These are phyloP conservation scores for Scenedesmus sp. DNA, from an alignment of 163 green algal genomes.

Conservation along the genomic window DNA sequence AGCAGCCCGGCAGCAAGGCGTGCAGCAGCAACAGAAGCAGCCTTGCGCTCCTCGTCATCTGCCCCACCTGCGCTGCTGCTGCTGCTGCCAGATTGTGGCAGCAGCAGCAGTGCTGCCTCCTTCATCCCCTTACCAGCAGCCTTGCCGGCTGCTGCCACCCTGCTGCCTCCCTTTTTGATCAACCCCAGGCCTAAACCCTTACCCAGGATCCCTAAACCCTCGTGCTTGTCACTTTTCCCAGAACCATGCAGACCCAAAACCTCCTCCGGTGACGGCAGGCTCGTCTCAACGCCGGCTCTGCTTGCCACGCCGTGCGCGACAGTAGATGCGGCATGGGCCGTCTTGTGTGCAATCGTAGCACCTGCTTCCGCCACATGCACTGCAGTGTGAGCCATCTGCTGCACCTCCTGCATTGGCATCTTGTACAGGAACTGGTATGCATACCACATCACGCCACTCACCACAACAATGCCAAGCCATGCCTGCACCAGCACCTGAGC, in stretches of 20 bases:
- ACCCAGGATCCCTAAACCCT: not conserved
- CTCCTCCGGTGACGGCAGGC: slow-evolving; percentile 32
- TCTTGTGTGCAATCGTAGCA: slow-evolving; percentile 1
- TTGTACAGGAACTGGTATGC: slow-evolving; percentile 33
- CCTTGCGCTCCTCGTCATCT: not conserved
- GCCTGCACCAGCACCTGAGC: not conserved
- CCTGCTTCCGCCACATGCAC: not conserved
- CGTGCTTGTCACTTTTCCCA: not conserved
- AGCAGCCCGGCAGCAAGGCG: slow-evolving; percentile 25
- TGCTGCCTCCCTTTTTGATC: not conserved
- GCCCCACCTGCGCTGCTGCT: not conserved
- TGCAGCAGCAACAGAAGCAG: not conserved
- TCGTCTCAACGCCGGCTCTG: slow-evolving; percentile 21
- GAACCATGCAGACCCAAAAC: not conserved
- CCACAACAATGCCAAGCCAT: slow-evolving; percentile 26
- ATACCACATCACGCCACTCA: slow-evolving; percentile 21
- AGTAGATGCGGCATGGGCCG: slow-evolving; percentile 8
- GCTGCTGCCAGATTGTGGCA: not conserved
- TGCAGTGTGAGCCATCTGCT: slow-evolving; percentile 24
- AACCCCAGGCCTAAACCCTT: slow-evolving; percentile 1
- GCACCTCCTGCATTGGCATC: slow-evolving; percentile 24
- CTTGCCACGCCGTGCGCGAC: slow-evolving; percentile 19
- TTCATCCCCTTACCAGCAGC: slow-evolving; percentile 11
- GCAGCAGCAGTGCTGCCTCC: slow-evolving; percentile 4
- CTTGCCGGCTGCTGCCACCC: not conserved